Evolutionary conservation across 2,329 filamentous ascomycete species (phyloP).

Genomic region (Teratosphaeria nubilosa): DNA sequence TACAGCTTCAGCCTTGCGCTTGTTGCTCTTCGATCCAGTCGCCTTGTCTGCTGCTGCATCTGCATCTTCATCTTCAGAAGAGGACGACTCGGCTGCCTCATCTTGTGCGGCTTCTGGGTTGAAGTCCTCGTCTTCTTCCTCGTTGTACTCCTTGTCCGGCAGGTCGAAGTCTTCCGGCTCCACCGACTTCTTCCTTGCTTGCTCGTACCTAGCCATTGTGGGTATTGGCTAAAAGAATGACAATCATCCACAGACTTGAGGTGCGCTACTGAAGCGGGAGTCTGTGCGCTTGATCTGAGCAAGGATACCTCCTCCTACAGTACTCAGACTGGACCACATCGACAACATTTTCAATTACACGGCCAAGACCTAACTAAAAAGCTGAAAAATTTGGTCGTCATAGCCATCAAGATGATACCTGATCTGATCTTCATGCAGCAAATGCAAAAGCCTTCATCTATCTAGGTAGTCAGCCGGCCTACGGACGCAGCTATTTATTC

Average conservation of each 20-base stretch:
- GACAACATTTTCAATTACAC: not conserved
- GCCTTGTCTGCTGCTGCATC: slow-evolving; percentile 18
- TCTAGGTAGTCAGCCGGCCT: not conserved
- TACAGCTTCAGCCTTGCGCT: slow-evolving; percentile 25
- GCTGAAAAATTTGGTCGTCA: too few species aligned
- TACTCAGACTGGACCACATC: not conserved
- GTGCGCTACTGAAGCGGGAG: not conserved
- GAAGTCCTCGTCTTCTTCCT: slow-evolving; percentile 36
- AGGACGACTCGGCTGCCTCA: slow-evolving; percentile 22
- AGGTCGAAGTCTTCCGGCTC: slow-evolving; percentile 2
- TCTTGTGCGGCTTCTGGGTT: slow-evolving; percentile 25
- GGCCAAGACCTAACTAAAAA: too few species aligned
- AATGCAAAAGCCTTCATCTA: not conserved
- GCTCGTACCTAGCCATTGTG: not conserved
- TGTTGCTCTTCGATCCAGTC: slow-evolving; percentile 25
- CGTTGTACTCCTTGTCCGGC: slow-evolving; percentile 28
- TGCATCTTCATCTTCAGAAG: slow-evolving; percentile 26
- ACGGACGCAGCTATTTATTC: slow-evolving; percentile 1
- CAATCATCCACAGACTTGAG: not conserved
- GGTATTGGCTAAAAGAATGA: not conserved
- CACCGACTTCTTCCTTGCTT: not conserved
- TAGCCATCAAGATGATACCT: too few species aligned
- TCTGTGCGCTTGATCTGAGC: not conserved
- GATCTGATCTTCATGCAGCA: too few species aligned
- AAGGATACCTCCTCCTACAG: not conserved